Conservation (phyloP, 1,284 basidiomycete genomes). For the Waitea zeae region DNA sequence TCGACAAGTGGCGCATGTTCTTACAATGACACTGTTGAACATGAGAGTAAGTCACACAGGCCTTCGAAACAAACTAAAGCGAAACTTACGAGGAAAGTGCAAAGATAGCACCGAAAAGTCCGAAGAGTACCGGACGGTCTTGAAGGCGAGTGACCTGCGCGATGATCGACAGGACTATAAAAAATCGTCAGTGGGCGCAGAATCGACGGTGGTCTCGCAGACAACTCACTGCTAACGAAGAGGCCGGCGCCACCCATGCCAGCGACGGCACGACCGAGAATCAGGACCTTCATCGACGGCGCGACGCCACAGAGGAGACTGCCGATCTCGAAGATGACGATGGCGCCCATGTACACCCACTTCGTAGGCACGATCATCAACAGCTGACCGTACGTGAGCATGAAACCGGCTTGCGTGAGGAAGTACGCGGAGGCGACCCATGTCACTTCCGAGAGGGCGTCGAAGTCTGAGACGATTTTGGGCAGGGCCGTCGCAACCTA, state of each 20-base stretch:
- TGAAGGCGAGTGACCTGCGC: not conserved
- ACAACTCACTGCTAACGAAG: not conserved
- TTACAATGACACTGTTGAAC: no score
- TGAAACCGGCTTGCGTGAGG: conserved; percentile 12
- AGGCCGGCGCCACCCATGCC: conserved; percentile 12
- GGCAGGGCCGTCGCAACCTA: conserved; percentile 19
- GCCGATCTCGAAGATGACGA: conserved; percentile 23
- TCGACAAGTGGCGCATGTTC: no score
- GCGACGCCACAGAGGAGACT: conserved; percentile 28
- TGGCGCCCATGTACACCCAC: conserved; percentile 21
- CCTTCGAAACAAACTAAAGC: no score
- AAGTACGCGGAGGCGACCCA: conserved; percentile 27
- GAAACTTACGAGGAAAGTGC: no score
- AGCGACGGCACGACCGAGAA: conserved; percentile 26
- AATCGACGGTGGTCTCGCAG: no score
- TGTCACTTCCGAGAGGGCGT: conserved; percentile 15
- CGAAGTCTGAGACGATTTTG: conserved; percentile 22
- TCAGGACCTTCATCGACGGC: conserved; percentile 17
- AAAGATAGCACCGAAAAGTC: not conserved
- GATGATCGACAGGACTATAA: no score
- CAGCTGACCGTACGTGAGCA: conserved; percentile 13
- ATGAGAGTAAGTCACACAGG: no score
- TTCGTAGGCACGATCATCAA: conserved; percentile 19
- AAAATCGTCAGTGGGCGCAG: no score
- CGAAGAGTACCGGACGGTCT: not conserved